phyloP scores from a whole-genome alignment of 768 basidiomycete genomes.

The Rossbeevera mucosa region DNA sequence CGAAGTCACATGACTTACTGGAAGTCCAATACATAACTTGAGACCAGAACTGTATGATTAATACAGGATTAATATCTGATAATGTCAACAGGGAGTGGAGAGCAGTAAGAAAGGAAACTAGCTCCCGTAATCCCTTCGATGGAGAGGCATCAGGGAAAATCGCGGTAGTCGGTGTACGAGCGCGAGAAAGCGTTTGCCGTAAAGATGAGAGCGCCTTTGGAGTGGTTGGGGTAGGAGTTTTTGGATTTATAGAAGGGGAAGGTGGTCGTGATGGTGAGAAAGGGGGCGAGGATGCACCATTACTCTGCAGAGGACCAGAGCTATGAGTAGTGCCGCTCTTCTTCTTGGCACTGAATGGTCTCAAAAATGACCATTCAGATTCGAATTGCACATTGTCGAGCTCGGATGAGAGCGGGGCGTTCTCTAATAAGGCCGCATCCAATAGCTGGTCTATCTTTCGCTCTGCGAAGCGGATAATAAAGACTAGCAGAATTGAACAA shows the following conservation, averaged over 20 bases:
- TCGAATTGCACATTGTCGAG: constrained; percentile 88
- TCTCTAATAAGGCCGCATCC: constrained; percentile 78
- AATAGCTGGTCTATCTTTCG: constrained; percentile 82
- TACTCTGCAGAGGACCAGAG: constrained; percentile 30
- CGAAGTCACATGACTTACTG: constrained; percentile 49
- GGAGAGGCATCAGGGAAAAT: constrained; percentile 45
- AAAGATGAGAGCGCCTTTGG: constrained; percentile 64
- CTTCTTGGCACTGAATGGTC: constrained; percentile 65
- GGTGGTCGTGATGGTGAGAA: constrained; percentile 44
- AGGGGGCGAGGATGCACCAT: constrained; percentile 44
- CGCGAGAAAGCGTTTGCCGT: constrained; percentile 56
- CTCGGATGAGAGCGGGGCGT: constrained; percentile 69
- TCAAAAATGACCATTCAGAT: constrained; percentile 90
- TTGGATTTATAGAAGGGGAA: constrained; percentile 46
- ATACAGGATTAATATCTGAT: constrained; percentile 85
- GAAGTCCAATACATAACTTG: constrained; percentile 99
- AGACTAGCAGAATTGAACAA: constrained; percentile 50
- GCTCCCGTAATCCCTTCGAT: constrained; percentile 44
- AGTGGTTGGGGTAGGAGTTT: constrained; percentile 41
- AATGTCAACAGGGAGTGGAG: constrained; percentile 78
- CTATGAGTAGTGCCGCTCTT: constrained; percentile 34
- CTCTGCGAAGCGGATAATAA: constrained; percentile 91
- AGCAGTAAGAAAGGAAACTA: constrained; percentile 80
- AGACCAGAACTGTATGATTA: constrained; percentile 89
- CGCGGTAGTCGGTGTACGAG: constrained; percentile 47